Evolutionary conservation across 2,329 filamentous ascomycete species (phyloP), one percentile per base, ranked within the genome.

Genomic region (Pseudofabraea citricarpa): DNA sequence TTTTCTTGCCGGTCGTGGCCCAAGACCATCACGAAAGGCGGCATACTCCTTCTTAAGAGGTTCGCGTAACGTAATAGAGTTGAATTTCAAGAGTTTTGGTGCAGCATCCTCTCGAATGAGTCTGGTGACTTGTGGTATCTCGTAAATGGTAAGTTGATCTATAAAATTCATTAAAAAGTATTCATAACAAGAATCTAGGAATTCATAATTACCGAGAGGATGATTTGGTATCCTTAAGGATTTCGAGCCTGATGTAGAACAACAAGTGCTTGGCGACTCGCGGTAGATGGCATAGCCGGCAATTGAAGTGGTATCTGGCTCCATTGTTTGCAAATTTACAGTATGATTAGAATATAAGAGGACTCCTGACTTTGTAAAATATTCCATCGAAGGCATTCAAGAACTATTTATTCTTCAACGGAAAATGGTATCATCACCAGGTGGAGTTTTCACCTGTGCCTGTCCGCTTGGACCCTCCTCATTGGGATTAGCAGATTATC

Each of bases 31-130:
- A 44, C 79, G 72, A 27, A 79, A 82, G 40, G 81, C 79, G 15
- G 79, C 64, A 58, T 83, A 67, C 37, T 72, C 64, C 10, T 59
- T 56, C 62, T 79, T 79, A 9, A 68, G 60, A 4, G 75, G 73
- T 55, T 79, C 74, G 23, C 68, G 62, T 13, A 79, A 62, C 16
- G 70, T 81, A 18, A 82, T 65, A 26, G 69, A 66, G 57, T 81
- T 81, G 68, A 79, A 83, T 38, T 79, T 74, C 33, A 81, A 31
- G 8, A 21, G 29, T 31, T 31, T 31, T 2, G 6, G 27, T 31
- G 27, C 27, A 6, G 27, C 33, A 20, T 36, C 15, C 13, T 21
- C 5, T 12, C 20, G 33, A 16, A 36, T 16, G n/a, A 36, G 6
- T 36, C 20, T 18, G n/a, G 33, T 19, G 9, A 20, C 20, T 36